Percentiles rank a stretch among this genome's conserved stretches.
Evolutionary conservation across 495 filamentous ascomycete genomes (phyloP).

Genomic region (Neurospora tetrasperma): DNA sequence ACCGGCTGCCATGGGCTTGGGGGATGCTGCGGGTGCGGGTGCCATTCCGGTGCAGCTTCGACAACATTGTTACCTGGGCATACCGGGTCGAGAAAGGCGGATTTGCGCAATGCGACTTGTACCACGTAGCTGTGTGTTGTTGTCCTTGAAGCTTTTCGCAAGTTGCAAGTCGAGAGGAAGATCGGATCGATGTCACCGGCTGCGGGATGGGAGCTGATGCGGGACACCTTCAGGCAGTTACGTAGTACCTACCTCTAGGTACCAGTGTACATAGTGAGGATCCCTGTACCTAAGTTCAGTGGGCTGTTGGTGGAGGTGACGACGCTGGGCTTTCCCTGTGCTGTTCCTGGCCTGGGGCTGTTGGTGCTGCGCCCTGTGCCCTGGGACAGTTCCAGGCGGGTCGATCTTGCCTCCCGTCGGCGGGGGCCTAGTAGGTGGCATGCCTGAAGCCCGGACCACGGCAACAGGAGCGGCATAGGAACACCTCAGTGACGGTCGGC

Average conservation of each 20-base stretch:
- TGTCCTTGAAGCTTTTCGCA: neutral
- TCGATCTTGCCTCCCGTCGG: neutral
- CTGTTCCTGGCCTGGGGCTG: neutral
- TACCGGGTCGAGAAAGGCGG: neutral
- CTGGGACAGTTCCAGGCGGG: neutral
- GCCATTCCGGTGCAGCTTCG: constrained; percentile 4
- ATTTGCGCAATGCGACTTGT: neutral
- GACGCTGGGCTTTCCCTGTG: neutral
- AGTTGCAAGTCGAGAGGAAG: neutral
- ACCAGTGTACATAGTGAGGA: too few species aligned
- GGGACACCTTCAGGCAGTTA: neutral
- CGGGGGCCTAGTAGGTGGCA: neutral
- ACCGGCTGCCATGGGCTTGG: constrained; percentile 27
- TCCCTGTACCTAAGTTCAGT: neutral
- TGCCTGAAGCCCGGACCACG: neutral
- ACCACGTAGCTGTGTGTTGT: neutral
- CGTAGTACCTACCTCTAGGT: neutral
- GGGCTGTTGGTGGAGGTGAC: neutral
- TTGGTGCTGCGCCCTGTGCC: neutral
- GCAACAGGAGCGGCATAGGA: neutral
- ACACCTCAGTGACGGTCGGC: neutral
- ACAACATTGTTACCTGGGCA: neutral
- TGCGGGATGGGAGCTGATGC: neutral
- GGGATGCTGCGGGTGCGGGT: constrained; percentile 3
- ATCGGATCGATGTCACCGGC: neutral